Evolutionary conservation across 2,329 filamentous ascomycete genomes (phyloP).

Genomic region (Penicillium sp.): DNA sequence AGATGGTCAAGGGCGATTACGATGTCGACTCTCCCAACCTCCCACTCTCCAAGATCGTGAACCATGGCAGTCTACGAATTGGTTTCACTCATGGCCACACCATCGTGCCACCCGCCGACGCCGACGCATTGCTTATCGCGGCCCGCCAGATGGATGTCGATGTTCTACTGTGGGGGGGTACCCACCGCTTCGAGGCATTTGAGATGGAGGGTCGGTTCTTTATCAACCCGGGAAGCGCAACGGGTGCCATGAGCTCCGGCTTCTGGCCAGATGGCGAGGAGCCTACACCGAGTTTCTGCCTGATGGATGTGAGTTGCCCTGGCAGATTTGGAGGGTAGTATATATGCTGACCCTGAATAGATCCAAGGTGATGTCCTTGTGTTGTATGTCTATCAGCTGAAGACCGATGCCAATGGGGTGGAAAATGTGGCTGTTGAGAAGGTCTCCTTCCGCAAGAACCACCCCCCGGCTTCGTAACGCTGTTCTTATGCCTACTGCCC

Average conservation of each 20-base stretch:
- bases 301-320: conserved; percentile 83
- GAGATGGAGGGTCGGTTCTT: conserved; percentile 73
- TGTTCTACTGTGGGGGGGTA: conserved; percentile 67
- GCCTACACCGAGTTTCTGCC: conserved; percentile 84
- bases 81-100: conserved; percentile 71
- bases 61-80: conserved; percentile 66
- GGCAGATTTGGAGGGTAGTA: neutral
- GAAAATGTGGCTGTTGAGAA: conserved; percentile 83
- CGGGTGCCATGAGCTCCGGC: conserved; percentile 62
- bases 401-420: conserved; percentile 71
- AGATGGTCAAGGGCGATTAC: conserved; percentile 69
- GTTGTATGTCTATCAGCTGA: conserved; percentile 87
- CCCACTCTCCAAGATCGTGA: conserved; percentile 67
- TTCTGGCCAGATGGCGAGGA: conserved; percentile 64
- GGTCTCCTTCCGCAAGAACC: conserved; percentile 79
- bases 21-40: conserved; percentile 66
- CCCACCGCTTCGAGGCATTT: conserved; percentile 69
- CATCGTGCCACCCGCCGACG: conserved; percentile 66
- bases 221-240: conserved; percentile 67
- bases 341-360: conserved; percentile 48
- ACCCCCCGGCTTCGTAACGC: conserved; percentile 57
- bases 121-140: conserved; percentile 65
- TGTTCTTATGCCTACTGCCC: neutral
- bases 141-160: conserved; percentile 71
- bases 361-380: conserved; percentile 95